Base-by-base conservation (phyloP, 1,139 yeast species). In the Yarrowia galli region DNA sequence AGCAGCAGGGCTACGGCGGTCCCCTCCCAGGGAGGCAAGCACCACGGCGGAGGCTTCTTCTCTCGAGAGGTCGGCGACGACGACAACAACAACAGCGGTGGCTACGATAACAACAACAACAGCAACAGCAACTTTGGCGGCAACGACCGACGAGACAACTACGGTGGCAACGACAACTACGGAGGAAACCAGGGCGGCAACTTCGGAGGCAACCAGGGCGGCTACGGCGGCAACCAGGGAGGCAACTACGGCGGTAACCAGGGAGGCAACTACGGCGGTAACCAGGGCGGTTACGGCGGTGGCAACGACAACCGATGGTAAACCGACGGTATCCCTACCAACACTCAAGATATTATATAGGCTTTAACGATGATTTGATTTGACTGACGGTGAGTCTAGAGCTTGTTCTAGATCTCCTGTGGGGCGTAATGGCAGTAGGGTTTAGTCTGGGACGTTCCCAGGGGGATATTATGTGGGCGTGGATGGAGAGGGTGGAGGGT, bases 1-100 rank as follows among this genome's bases (percentile, higher is more conserved):
- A 73, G 68, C 69, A 74, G 69, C 65, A 73, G 64, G 71, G 66
- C 56, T 61, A 61, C 66, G 66, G 66, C n/a, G 36, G 38, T 7
- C 53, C 15, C 0, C 40, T n/a, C 20, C 35, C 53, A 43, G 53
- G 65, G 65, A 20, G 43, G 43, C n/a, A 18, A 60, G 25, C 54
- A 28, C 28, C 64, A 58, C 35, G 45, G 56, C 25, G 64, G 64
- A 9, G 64, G 64, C 40, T 58, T 58, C 42, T 56, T 56, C 49
- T 38, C 45, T 13, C 60, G 60, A 23, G 46, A 58, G 42, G 51
- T 15, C 28, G 64, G 42, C 15, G 15, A 43, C 49, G 51, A 56
- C 23, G n/a, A 49, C 54, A 48, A 60, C 32, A 6, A 51, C 36
- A 38, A 42, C 16, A 49, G 56, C 25, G 56, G 60, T 12, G 48